Conservation (phyloP, 345 rosid species). For the Jatropha curcas region DNA sequence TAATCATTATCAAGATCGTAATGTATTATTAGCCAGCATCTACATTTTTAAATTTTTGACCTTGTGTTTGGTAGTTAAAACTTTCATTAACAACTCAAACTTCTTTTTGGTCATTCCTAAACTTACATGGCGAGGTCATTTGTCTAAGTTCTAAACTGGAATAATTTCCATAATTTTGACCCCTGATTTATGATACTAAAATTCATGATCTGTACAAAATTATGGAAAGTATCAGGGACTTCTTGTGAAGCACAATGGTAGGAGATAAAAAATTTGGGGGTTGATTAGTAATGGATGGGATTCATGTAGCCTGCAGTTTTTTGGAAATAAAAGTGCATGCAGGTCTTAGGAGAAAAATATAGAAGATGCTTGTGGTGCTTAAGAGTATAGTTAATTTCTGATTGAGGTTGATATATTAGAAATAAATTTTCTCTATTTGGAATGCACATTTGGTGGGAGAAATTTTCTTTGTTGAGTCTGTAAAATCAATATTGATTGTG, state of each 20-base stretch:
- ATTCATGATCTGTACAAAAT: background rate
- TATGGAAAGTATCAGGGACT: background rate
- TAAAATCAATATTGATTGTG: background rate
- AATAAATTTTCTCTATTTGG: background rate
- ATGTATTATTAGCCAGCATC: background rate
- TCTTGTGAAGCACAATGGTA: background rate
- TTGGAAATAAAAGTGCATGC: background rate
- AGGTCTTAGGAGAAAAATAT: background rate
- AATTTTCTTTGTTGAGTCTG: background rate
- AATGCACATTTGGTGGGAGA: background rate
- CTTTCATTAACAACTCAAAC: background rate
- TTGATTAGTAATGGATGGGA: background rate
- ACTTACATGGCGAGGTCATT: too few species aligned
- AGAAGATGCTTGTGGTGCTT: background rate
- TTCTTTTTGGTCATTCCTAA: background rate
- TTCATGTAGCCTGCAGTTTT: background rate
- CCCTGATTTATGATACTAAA: background rate
- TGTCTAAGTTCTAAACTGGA: background rate
- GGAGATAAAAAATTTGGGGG: background rate
- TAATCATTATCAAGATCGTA: too few species aligned
- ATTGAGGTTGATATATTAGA: background rate
- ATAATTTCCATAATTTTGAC: background rate
- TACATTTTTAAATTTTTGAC: background rate
- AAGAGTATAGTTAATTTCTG: background rate
- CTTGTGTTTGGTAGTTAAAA: background rate